A percentile compares a stretch with the other conserved stretches of the same genome.
Conservation (phyloP, 164 flowering plant species). For the Stephania yunnanensis region DNA sequence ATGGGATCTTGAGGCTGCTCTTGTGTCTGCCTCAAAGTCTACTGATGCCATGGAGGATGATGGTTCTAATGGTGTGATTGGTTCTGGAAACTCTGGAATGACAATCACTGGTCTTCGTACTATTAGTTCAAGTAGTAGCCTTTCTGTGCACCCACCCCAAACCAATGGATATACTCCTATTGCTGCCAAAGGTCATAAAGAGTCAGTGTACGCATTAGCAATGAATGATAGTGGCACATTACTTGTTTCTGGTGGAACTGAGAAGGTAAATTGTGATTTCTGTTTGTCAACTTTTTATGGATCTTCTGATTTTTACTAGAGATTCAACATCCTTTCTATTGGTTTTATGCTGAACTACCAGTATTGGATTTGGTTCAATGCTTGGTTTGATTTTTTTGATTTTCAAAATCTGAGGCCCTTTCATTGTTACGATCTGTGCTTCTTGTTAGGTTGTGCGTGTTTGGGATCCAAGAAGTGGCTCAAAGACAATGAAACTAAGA, state of each 20-base stretch:
- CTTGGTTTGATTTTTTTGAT: not conserved
- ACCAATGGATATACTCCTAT: slow-evolving; percentile 67
- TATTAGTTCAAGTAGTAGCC: slow-evolving; percentile 68
- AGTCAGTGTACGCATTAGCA: slow-evolving; percentile 94
- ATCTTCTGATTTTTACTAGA: not conserved
- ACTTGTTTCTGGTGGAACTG: slow-evolving; percentile 99
- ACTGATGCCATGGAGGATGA: slow-evolving; percentile 65
- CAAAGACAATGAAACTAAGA: slow-evolving; percentile 86
- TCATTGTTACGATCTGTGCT: slow-evolving; percentile 1
- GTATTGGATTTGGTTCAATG: not conserved
- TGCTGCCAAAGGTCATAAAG: slow-evolving; percentile 95
- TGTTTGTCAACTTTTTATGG: not conserved
- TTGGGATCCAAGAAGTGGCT: slow-evolving; percentile 97
- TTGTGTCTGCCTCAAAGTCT: slow-evolving; percentile 56
- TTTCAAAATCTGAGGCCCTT: not conserved
- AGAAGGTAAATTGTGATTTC: slow-evolving; percentile 56
- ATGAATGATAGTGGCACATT: slow-evolving; percentile 86
- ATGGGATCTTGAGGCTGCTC: slow-evolving; percentile 97
- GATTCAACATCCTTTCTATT: not conserved
- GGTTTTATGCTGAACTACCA: not conserved
- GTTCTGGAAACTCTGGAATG: slow-evolving; percentile 42
- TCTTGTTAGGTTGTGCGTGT: slow-evolving; percentile 79
- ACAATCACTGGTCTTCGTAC: slow-evolving; percentile 62
- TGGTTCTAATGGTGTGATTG: slow-evolving; percentile 53
- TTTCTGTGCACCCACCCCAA: slow-evolving; percentile 60